A percentile compares a stretch with the other conserved stretches of the same genome.
phyloP scores from a whole-genome alignment of 306 rosid species.

The Psophocarpus tetragonolobus region DNA sequence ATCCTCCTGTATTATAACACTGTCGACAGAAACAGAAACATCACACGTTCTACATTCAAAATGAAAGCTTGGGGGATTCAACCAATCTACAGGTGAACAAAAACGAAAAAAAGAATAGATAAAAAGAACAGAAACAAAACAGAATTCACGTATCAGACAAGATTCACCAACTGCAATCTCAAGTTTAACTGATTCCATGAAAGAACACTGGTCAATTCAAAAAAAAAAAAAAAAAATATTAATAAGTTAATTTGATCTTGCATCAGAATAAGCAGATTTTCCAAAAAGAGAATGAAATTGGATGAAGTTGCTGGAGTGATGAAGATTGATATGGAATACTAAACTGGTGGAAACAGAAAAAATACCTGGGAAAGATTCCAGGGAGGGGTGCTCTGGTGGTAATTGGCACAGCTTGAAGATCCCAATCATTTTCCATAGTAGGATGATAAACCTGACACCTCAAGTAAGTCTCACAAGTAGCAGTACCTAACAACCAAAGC shows the following conservation, averaged over 20 bases:
- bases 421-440: slow-evolving; percentile 98
- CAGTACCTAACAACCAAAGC: slow-evolving; percentile 92
- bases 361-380: slow-evolving; percentile 75
- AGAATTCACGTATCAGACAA: slow-evolving; percentile 30
- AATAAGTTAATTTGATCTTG: background rate
- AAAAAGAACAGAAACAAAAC: background rate
- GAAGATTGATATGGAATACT: background rate
- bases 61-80: background rate
- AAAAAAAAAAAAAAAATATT: background rate
- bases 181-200: slow-evolving; percentile 3
- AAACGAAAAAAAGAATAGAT: too few relatives aligned
- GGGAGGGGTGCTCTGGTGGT: slow-evolving; percentile 65
- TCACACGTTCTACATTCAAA: slow-evolving; percentile 32
- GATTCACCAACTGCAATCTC: slow-evolving; percentile 27
- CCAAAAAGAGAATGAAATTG: background rate
- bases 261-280: background rate
- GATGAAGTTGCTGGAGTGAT: background rate
- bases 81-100: slow-evolving; percentile 12
- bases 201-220: background rate
- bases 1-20: slow-evolving; percentile 21
- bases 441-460: slow-evolving; percentile 99
- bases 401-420: slow-evolving; percentile 92
- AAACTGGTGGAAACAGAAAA: background rate
- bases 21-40: slow-evolving; percentile 31
- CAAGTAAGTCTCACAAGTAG: slow-evolving; percentile 96